These are phyloP conservation scores for Jatropha podagrica DNA, from an alignment of 441 rosid genomes.

Conservation along the genomic window DNA sequence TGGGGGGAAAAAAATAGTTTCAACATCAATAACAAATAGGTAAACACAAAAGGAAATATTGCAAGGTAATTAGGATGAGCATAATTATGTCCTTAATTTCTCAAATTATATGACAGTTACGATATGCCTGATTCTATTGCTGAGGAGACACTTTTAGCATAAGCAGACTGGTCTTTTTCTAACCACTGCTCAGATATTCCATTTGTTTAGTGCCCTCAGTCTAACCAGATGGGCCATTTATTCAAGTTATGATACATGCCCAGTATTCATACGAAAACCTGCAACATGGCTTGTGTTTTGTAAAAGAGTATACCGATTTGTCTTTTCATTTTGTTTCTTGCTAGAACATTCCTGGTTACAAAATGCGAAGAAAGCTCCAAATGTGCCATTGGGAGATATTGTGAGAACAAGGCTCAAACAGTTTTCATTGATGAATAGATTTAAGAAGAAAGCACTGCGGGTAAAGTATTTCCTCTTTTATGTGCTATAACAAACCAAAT, in stretches of 20 bases:
- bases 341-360: slow-evolving; percentile 92
- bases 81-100: background rate
- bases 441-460: slow-evolving; percentile 85
- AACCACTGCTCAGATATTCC: background rate
- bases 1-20: too few relatives aligned
- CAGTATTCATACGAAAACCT: background rate
- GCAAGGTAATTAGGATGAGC: background rate
- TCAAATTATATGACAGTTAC: background rate
- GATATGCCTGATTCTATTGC: background rate
- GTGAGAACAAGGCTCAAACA: slow-evolving; percentile 92
- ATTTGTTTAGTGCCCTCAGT: background rate
- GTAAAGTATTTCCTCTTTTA: slow-evolving; percentile 41
- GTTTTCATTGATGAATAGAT: slow-evolving; percentile 92
- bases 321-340: slow-evolving; percentile 24
- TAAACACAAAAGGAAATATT: background rate
- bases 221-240: slow-evolving; percentile 1
- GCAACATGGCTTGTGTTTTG: slow-evolving; percentile 4
- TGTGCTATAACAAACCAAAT: slow-evolving; percentile 11
- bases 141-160: background rate
- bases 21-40: background rate
- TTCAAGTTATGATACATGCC: background rate
- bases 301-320: slow-evolving; percentile 13
- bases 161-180: background rate
- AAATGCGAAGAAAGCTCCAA: slow-evolving; percentile 91
- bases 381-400: slow-evolving; percentile 93